A percentile compares a stretch with the other conserved stretches of the same genome.
Conservation (phyloP, 2,329 filamentous ascomycete species). For the Trichoderma semiorbis region DNA sequence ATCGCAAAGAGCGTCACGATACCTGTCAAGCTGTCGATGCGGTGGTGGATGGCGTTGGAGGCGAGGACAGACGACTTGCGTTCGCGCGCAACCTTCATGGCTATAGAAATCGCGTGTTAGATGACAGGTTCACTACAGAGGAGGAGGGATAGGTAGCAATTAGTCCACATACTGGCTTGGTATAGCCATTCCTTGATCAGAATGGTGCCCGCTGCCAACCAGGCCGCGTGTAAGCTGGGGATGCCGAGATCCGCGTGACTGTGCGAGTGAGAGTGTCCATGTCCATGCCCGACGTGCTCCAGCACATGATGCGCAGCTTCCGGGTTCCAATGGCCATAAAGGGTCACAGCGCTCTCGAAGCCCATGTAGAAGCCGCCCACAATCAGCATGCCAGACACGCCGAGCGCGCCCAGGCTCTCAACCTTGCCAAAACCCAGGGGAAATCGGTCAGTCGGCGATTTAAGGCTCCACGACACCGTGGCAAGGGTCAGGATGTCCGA, state of each 20-base stretch:
- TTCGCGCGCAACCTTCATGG: slow-evolving; percentile 91
- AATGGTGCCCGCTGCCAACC: slow-evolving; percentile 88
- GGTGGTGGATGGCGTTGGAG: slow-evolving; percentile 94
- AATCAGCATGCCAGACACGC: slow-evolving; percentile 87
- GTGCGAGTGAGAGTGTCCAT: slow-evolving; percentile 57
- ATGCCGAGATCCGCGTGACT: slow-evolving; percentile 51
- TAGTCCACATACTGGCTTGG: slow-evolving; percentile 73
- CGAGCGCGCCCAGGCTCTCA: slow-evolving; percentile 91
- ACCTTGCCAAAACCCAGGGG: slow-evolving; percentile 94
- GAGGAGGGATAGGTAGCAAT: neutral
- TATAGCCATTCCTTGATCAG: slow-evolving; percentile 96
- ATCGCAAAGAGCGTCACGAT: slow-evolving; percentile 90
- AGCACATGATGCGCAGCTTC: slow-evolving; percentile 64
- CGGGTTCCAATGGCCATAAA: slow-evolving; percentile 71
- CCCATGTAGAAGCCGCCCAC: slow-evolving; percentile 92
- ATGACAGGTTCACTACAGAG: slow-evolving; percentile 2
- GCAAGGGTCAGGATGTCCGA: slow-evolving; percentile 92
- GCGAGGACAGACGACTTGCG: slow-evolving; percentile 94
- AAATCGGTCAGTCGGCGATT: slow-evolving; percentile 77
- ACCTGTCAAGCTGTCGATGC: slow-evolving; percentile 91
- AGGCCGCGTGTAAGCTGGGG: slow-evolving; percentile 90
- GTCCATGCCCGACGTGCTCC: slow-evolving; percentile 47
- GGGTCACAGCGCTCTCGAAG: slow-evolving; percentile 63
- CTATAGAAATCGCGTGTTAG: slow-evolving; percentile 40
- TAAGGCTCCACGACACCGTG: slow-evolving; percentile 90